Evolutionary conservation across 768 basidiomycete genomes (phyloP).

Genomic region (Amanita pseudoporphyria): DNA sequence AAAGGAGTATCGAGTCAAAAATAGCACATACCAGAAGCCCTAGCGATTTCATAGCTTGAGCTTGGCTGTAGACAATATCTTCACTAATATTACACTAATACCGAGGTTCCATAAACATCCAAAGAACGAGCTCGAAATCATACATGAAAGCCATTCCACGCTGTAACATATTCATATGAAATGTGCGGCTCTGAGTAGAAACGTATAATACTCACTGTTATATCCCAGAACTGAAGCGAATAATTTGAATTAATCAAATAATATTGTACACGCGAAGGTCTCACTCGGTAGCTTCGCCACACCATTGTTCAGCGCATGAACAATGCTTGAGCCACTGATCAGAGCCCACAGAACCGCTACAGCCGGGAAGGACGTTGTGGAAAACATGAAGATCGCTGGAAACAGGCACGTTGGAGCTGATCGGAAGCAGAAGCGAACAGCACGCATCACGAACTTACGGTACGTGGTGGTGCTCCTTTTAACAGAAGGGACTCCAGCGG

Average conservation of each 20-base stretch:
- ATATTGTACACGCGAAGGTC: constrained; percentile 4
- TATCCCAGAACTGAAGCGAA: constrained; percentile 43
- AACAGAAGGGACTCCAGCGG: too few relatives aligned
- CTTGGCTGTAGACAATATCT: constrained; percentile 37
- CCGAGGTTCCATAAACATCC: constrained; percentile 7
- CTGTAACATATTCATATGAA: constrained; percentile 19
- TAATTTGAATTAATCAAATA: not conserved
- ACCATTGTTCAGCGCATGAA: constrained; percentile 21
- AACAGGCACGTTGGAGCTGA: not conserved
- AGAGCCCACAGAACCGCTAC: constrained; percentile 6
- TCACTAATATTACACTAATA: constrained; percentile 51
- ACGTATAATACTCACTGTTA: constrained; percentile 38
- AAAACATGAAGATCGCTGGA: not conserved
- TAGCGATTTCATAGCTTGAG: constrained; percentile 44
- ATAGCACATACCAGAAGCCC: constrained; percentile 34
- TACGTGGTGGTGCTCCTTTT: too few relatives aligned
- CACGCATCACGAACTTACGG: too few relatives aligned
- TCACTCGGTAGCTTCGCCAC: constrained; percentile 29
- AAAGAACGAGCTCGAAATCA: not conserved
- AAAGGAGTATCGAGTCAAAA: not conserved
- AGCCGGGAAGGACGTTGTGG: not conserved
- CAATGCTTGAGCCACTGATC: constrained; percentile 10
- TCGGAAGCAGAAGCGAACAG: not conserved
- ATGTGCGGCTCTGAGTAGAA: not conserved
- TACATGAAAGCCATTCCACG: constrained; percentile 65